Conservation (phyloP, 176 grass and related monocot genomes). For the Aegilops bicornis region DNA sequence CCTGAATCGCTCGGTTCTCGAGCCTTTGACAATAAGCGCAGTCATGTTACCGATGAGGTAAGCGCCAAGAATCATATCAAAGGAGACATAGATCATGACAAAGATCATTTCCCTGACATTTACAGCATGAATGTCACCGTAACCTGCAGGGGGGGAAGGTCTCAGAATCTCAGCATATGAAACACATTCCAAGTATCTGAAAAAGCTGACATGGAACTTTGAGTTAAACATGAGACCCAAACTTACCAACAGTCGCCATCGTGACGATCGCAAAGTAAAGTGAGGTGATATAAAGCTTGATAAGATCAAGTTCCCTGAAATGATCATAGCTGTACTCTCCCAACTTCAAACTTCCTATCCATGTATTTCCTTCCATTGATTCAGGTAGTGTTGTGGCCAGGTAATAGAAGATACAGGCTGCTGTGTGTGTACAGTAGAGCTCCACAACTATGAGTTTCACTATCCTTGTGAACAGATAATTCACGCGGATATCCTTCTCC, state of each 20-base stretch:
- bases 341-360: slow-evolving; percentile 87
- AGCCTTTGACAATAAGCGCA: slow-evolving; percentile 99
- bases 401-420: slow-evolving; percentile 97
- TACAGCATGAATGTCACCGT: slow-evolving; percentile 97
- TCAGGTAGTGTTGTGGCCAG: slow-evolving; percentile 85
- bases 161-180: not conserved
- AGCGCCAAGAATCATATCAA: slow-evolving; percentile 98
- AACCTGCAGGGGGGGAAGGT: slow-evolving; percentile 51
- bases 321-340: slow-evolving; percentile 69
- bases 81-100: slow-evolving; percentile 98
- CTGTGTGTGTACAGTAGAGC: slow-evolving; percentile 91
- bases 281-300: slow-evolving; percentile 76
- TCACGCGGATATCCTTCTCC: slow-evolving; percentile 96
- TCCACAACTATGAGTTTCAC: slow-evolving; percentile 96
- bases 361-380: slow-evolving; percentile 86
- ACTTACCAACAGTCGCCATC: slow-evolving; percentile 95
- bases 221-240: not conserved
- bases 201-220: no score
- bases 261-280: slow-evolving; percentile 97
- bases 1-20: slow-evolving; percentile 87
- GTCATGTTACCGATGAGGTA: slow-evolving; percentile 99
- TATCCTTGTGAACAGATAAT: slow-evolving; percentile 97
- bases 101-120: slow-evolving; percentile 99
- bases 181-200: not conserved
- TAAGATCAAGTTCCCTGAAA: slow-evolving; percentile 91